Evolutionary conservation across 1,139 yeast species (phyloP).

Genomic region (Lodderomyces metapsilosis): DNA sequence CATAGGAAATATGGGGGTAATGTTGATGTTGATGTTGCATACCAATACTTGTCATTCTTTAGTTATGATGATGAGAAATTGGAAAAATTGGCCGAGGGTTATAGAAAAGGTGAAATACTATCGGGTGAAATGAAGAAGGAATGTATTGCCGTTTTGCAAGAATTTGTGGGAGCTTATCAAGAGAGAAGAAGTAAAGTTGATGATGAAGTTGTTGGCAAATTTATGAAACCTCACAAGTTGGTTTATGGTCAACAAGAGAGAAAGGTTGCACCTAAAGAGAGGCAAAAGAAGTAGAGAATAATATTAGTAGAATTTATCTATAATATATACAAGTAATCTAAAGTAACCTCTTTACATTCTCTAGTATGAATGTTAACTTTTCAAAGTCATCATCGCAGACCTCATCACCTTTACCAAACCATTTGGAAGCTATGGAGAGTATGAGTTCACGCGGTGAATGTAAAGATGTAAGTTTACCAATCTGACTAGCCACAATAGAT

Average conservation of each 20-base stretch:
- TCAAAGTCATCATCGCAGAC: constrained; percentile 36
- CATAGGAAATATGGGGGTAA: constrained; percentile 90
- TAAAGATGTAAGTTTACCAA: constrained; percentile 34
- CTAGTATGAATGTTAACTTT: constrained; percentile 41
- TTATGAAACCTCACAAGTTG: constrained; percentile 84
- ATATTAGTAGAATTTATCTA: constrained; percentile 1
- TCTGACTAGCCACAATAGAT: constrained; percentile 43
- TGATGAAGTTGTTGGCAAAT: constrained; percentile 63
- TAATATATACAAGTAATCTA: background rate
- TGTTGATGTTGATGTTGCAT: constrained; percentile 95
- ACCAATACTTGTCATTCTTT: constrained; percentile 88
- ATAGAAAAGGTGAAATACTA: constrained; percentile 77
- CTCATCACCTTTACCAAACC: constrained; percentile 45
- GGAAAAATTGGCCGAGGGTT: constrained; percentile 58
- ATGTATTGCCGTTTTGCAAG: constrained; percentile 78
- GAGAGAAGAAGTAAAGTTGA: constrained; percentile 67
- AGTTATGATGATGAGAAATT: constrained; percentile 83
- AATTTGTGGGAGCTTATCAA: constrained; percentile 80
- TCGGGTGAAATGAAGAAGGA: constrained; percentile 93
- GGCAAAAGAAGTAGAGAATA: constrained; percentile 26
- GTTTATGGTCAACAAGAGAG: constrained; percentile 72
- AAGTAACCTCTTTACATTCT: constrained; percentile 27
- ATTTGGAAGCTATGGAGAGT: constrained; percentile 39
- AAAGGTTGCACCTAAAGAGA: constrained; percentile 63
- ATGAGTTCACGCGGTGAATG: constrained; percentile 33